Evolutionary conservation across 2,329 filamentous ascomycete species (phyloP), one percentile per base, ranked within the genome.

Genomic region (Stagonosporopsis chrysanthemi): DNA sequence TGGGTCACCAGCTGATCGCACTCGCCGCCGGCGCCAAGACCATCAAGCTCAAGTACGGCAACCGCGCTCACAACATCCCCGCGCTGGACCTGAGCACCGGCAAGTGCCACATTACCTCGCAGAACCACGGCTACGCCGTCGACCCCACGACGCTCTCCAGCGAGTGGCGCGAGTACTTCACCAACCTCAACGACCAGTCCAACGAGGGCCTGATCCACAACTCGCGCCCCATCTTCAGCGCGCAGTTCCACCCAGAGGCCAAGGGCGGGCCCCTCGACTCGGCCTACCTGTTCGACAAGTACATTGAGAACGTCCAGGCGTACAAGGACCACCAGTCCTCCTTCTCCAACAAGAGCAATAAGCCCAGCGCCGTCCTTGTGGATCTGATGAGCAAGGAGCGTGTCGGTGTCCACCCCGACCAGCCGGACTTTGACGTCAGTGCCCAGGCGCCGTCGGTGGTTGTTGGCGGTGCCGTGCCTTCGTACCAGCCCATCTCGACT

Each of bases 181-280:
- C 96, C 79, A 98, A 99, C 84, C 84, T 98, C 66, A 99, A 98
- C 79, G 95, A 99, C 75, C 91, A 92, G 61, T 94, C 90, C 78
- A 99, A 99, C 78, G 95, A 99, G 83, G 94, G 90, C 58, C 92
- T 99, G 87, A 92, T 97, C 76, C 95, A 99, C 85, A 92, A 90
- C 80, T 90, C 90, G 56, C 91, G 94, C 33, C 95, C 95, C 62
- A 99, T 99, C 77, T 98, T 99, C 85, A 94, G 91, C 63, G 97
- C 93, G 23, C 95, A 99, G 80, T 99, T 99, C 88, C 95, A 99
- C 76, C 95, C 95, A 15, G 95, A 99, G 81, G 95, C 95, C 67
- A 97, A 97, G 84, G 95, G 95, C 60, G 95, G 95, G 52, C 95
- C 95, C 52, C 90, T 97, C 80, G 95, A 99, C 82, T 96, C 91